Evolutionary conservation across 208 protist species (phyloP).

Genomic region (Eutreptiella sp.): DNA sequence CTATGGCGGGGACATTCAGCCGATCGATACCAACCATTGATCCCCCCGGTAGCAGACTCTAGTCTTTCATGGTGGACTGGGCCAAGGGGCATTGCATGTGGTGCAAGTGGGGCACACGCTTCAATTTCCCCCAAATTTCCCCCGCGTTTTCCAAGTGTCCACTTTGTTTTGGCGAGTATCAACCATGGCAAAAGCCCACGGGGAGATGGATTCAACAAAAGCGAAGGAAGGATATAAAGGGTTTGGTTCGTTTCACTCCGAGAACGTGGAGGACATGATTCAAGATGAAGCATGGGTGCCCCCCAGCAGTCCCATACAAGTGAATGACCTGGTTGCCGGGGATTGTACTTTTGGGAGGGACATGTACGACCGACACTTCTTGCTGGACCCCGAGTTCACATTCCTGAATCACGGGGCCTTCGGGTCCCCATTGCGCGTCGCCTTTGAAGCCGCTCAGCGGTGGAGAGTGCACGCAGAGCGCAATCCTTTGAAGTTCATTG

Average conservation of each 20-base stretch:
- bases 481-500: constrained; percentile 73
- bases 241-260: constrained; percentile 81
- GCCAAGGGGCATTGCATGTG: too few species aligned
- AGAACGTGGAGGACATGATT: constrained; percentile 76
- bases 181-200: too few species aligned
- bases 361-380: constrained; percentile 57
- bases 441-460: constrained; percentile 57
- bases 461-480: constrained; percentile 62
- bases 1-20: too few species aligned
- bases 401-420: constrained; percentile 88
- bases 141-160: too few species aligned
- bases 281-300: constrained; percentile 43
- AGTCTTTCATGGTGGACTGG: too few species aligned
- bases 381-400: constrained; percentile 53
- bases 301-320: constrained; percentile 28
- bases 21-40: too few species aligned
- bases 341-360: constrained; percentile 40
- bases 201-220: too few species aligned
- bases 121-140: too few species aligned
- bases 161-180: too few species aligned
- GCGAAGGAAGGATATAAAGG: constrained; percentile 60
- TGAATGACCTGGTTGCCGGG: not conserved
- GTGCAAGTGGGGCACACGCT: too few species aligned
- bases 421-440: constrained; percentile 58
- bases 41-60: too few species aligned